phyloP scores from a whole-genome alignment of 1,284 basidiomycete species.

The Boletus hoseneyae region DNA sequence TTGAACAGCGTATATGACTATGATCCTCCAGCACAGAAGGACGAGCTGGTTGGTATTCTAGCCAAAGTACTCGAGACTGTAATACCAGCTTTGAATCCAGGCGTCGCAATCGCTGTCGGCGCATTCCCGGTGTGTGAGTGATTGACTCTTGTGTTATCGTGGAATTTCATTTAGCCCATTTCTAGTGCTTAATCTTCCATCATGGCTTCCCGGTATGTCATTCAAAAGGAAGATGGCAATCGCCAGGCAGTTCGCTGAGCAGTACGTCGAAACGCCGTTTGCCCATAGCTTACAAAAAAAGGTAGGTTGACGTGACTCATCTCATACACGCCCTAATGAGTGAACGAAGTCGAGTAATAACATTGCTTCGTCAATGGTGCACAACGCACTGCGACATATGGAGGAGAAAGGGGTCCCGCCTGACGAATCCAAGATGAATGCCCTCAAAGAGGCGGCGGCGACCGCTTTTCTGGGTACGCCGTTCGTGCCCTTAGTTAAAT shows the following conservation, averaged over 20 bases:
- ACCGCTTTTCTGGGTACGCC: constrained; percentile 13
- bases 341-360: neutral
- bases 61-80: neutral
- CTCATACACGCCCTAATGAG: neutral
- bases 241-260: neutral
- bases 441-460: constrained; percentile 10
- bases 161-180: neutral
- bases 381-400: constrained; percentile 8
- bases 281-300: constrained; percentile 9
- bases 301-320: neutral
- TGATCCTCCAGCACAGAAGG: constrained; percentile 9
- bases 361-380: constrained; percentile 13
- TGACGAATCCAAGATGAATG: constrained; percentile 1
- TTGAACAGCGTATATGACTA: constrained; percentile 18
- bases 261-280: constrained; percentile 17
- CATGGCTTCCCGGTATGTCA: no score
- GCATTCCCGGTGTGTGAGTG: constrained; percentile 17
- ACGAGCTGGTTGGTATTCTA: constrained; percentile 7
- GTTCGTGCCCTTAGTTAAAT: no score
- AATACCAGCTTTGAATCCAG: neutral
- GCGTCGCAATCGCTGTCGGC: constrained; percentile 3
- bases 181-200: neutral
- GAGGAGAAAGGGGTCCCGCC: constrained; percentile 4
- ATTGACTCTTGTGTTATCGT: neutral
- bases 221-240: neutral